phyloP scores from a whole-genome alignment of 2,329 filamentous ascomycete genomes.

The Huntiella decipiens region DNA sequence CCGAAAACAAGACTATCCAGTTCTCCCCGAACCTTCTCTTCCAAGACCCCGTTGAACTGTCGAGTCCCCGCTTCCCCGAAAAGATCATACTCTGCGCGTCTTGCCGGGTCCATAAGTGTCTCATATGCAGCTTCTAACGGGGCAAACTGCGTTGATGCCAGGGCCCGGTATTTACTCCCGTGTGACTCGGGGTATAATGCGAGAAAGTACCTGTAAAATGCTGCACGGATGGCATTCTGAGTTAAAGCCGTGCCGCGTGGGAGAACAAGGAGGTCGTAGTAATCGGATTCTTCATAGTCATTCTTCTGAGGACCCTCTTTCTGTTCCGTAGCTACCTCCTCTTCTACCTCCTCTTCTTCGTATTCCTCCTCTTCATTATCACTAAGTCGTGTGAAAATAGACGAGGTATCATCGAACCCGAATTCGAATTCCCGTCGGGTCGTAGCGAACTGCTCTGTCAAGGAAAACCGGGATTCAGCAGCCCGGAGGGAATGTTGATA shows the following conservation, averaged over 20 bases:
- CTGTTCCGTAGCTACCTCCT: neutral
- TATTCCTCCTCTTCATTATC: constrained; percentile 8
- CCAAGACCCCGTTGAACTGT: constrained; percentile 12
- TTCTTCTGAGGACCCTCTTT: constrained; percentile 3
- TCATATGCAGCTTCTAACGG: constrained; percentile 27
- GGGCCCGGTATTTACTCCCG: constrained; percentile 20
- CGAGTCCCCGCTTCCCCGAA: constrained; percentile 12
- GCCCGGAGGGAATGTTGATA: constrained; percentile 16
- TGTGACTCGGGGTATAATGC: constrained; percentile 26
- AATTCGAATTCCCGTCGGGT: constrained; percentile 28
- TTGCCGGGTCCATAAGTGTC: constrained; percentile 25
- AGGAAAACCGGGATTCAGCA: constrained; percentile 25
- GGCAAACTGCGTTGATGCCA: constrained; percentile 23
- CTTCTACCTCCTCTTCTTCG: constrained; percentile 10
- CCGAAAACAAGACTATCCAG: constrained; percentile 13
- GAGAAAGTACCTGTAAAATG: constrained; percentile 26
- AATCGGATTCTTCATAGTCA: constrained; percentile 17
- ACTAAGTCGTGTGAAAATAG: constrained; percentile 20
- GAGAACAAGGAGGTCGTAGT: constrained; percentile 28
- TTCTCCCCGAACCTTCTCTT: constrained; percentile 10
- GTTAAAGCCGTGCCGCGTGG: constrained; percentile 18
- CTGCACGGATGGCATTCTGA: constrained; percentile 21
- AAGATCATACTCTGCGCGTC: constrained; percentile 24
- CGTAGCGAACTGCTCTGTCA: constrained; percentile 29
- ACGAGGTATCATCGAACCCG: constrained; percentile 28